Conservation (phyloP, 345 rosid species). For the Salix koriyanagi region DNA sequence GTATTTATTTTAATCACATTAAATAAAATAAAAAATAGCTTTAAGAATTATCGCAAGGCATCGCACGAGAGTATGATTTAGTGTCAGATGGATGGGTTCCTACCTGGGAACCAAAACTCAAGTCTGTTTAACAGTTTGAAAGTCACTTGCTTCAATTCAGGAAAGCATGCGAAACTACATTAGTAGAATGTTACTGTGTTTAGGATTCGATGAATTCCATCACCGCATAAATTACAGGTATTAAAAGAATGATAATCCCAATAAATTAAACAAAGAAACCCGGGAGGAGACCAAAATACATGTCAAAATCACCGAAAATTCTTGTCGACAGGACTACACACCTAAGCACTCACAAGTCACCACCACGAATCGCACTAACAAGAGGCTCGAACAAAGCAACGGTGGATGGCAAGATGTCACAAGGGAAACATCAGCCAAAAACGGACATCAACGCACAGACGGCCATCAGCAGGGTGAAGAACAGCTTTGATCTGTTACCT, state of each 20-base stretch:
- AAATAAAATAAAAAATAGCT: no score
- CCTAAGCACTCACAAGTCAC: constrained; percentile 30
- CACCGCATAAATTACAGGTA: constrained; percentile 29
- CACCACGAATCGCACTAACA: constrained; percentile 26
- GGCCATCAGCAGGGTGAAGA: constrained; percentile 32
- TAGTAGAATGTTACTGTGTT: constrained; percentile 21
- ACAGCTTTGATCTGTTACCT: constrained; percentile 21
- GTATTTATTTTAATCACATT: no score
- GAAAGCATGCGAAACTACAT: neutral
- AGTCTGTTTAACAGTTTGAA: neutral
- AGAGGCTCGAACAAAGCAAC: constrained; percentile 11
- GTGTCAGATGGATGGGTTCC: neutral
- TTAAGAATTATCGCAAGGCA: no score
- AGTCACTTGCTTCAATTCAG: neutral
- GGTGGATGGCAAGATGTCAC: constrained; percentile 8
- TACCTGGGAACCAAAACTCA: neutral
- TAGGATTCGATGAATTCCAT: constrained; percentile 26
- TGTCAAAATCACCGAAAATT: constrained; percentile 27
- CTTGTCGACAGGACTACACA: constrained; percentile 33
- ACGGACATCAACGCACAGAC: constrained; percentile 17
- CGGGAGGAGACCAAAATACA: constrained; percentile 15
- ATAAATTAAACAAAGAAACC: constrained; percentile 24
- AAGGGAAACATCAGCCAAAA: constrained; percentile 14
- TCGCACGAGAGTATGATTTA: no score
- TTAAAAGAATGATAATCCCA: constrained; percentile 44